Evolutionary conservation across 1,284 basidiomycete species (phyloP).

Genomic region (Fomitopsis palustris): DNA sequence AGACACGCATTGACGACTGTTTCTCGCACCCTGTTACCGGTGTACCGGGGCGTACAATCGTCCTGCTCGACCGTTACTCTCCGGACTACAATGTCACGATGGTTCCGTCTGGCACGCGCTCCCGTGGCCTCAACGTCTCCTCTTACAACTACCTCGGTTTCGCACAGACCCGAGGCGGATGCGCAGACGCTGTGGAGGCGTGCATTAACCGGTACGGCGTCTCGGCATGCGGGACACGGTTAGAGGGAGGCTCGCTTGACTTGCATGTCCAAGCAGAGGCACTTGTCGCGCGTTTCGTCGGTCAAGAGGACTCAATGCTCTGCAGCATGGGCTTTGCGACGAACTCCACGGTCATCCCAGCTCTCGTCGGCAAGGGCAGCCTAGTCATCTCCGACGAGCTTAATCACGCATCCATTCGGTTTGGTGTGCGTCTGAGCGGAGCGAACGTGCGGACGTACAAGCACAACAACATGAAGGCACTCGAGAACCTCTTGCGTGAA

Average conservation of each 20-base stretch:
- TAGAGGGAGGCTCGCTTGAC: slow-evolving; percentile 84
- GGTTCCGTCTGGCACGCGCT: slow-evolving; percentile 74
- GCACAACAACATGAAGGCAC: slow-evolving; percentile 89
- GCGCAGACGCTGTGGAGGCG: slow-evolving; percentile 90
- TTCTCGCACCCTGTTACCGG: slow-evolving; percentile 94
- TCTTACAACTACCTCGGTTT: slow-evolving; percentile 99
- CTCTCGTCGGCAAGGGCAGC: slow-evolving; percentile 87
- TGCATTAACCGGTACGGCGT: slow-evolving; percentile 79
- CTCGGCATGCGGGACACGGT: slow-evolving; percentile 72
- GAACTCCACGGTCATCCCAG: slow-evolving; percentile 94
- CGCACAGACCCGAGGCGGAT: slow-evolving; percentile 90
- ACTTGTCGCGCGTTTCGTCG: slow-evolving; percentile 88
- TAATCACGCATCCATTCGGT: slow-evolving; percentile 95
- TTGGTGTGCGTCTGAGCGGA: slow-evolving; percentile 87
- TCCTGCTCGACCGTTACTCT: slow-evolving; percentile 83
- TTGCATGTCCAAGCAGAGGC: slow-evolving; percentile 83
- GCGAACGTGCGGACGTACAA: slow-evolving; percentile 93
- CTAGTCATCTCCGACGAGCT: slow-evolving; percentile 97
- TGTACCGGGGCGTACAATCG: slow-evolving; percentile 92
- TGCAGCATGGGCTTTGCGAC: slow-evolving; percentile 98
- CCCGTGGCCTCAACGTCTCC: slow-evolving; percentile 92
- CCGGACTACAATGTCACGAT: slow-evolving; percentile 83
- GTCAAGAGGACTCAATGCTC: slow-evolving; percentile 86
- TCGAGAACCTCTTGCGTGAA: slow-evolving; percentile 86
- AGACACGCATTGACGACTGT: slow-evolving; percentile 93